A percentile compares a stretch with the other conserved stretches of the same genome.
These are phyloP conservation scores for Yarrowia yakushimensis DNA, from an alignment of 805 yeast genomes.

Conservation along the genomic window DNA sequence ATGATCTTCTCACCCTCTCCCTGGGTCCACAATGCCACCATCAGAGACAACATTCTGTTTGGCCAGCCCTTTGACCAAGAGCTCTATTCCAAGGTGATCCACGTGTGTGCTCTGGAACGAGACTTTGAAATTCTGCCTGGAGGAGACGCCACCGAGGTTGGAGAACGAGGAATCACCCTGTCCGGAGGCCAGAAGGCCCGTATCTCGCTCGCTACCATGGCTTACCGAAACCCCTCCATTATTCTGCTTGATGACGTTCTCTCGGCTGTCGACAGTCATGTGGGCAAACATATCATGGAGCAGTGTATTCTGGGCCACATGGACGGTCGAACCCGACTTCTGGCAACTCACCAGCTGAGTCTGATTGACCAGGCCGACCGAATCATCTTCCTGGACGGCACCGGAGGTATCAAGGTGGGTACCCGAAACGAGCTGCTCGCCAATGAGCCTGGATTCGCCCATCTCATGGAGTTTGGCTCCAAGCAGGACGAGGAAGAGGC, in stretches of 20 bases:
- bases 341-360: constrained; percentile 74
- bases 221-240: constrained; percentile 61
- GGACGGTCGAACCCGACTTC: constrained; percentile 52
- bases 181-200: constrained; percentile 89
- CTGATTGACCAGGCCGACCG: constrained; percentile 60
- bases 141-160: constrained; percentile 75
- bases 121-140: constrained; percentile 64
- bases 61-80: constrained; percentile 52
- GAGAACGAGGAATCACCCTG: constrained; percentile 77
- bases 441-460: constrained; percentile 48
- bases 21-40: constrained; percentile 71
- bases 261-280: constrained; percentile 81
- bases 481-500: constrained; percentile 37
- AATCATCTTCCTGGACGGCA: constrained; percentile 59
- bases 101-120: constrained; percentile 58
- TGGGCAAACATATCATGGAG: constrained; percentile 68
- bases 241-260: constrained; percentile 71
- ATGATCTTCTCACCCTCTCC: constrained; percentile 54
- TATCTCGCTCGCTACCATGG: constrained; percentile 72
- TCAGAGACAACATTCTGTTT: constrained; percentile 66
- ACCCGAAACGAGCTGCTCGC: constrained; percentile 51
- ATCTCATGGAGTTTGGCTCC: constrained; percentile 43
- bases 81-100: constrained; percentile 50
- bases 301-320: constrained; percentile 59
- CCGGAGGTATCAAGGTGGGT: constrained; percentile 59